Evolutionary conservation across 2,329 filamentous ascomycete genomes (phyloP).

Genomic region (Neonectria faginata): DNA sequence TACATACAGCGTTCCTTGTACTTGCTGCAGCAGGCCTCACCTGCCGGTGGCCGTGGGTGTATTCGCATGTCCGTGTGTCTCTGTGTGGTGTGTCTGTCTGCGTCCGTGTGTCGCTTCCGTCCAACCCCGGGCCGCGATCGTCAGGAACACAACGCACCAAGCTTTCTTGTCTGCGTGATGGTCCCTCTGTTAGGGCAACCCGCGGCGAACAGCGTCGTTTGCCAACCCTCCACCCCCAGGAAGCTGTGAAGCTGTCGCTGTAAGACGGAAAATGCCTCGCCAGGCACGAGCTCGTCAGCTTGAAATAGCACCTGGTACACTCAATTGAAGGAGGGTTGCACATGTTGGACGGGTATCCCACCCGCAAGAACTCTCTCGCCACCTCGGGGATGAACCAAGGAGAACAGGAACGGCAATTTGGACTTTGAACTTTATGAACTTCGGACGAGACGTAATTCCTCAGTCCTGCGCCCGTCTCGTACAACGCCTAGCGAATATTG

Average conservation of each 20-base stretch:
- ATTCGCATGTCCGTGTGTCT: conserved; percentile 1
- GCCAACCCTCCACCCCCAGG: conserved; percentile 28
- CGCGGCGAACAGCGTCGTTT: conserved; percentile 26
- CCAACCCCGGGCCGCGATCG: conserved; percentile 41
- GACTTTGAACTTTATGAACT: too few relatives aligned
- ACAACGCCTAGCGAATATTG: background rate
- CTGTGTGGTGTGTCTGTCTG: conserved; percentile 7
- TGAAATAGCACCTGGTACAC: background rate
- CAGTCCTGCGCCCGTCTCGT: background rate
- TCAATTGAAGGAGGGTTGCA: background rate
- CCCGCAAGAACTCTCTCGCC: background rate
- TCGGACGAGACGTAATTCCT: background rate
- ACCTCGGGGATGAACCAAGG: conserved; percentile 1
- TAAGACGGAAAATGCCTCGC: conserved; percentile 30
- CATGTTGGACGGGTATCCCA: background rate
- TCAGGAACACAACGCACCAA: conserved; percentile 45
- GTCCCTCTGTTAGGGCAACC: conserved; percentile 32
- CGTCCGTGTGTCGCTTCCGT: conserved; percentile 20
- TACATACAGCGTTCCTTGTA: background rate
- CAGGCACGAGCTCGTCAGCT: conserved; percentile 9
- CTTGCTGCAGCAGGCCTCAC: background rate
- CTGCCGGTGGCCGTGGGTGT: background rate
- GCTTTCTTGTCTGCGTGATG: conserved; percentile 23
- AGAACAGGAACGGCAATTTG: background rate
- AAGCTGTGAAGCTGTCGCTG: conserved; percentile 14